A percentile compares a stretch with the other conserved stretches of the same genome.
Evolutionary conservation across 2,329 filamentous ascomycete genomes (phyloP).

Genomic region (Aureobasidium melanogenum): DNA sequence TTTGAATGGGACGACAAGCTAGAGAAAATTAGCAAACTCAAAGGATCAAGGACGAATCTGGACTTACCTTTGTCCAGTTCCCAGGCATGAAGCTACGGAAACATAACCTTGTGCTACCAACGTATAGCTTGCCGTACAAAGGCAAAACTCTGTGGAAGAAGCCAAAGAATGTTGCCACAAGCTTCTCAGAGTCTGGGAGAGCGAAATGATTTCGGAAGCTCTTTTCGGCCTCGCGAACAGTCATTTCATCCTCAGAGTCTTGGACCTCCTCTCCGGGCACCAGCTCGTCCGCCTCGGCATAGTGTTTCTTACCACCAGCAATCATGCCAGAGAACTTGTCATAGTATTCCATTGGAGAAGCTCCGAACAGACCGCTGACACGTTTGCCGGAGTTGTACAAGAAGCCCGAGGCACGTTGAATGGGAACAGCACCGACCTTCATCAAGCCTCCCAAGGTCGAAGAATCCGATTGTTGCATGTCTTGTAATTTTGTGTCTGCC

Average conservation of each 20-base stretch:
- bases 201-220: constrained; percentile 87
- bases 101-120: constrained; percentile 79
- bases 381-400: constrained; percentile 68
- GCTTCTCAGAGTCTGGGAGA: constrained; percentile 70
- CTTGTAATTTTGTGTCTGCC: background rate
- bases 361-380: constrained; percentile 58
- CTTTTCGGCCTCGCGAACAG: constrained; percentile 45
- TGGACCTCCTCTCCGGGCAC: constrained; percentile 52
- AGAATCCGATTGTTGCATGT: constrained; percentile 21
- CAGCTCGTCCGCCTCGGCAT: constrained; percentile 61
- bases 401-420: constrained; percentile 80
- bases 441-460: constrained; percentile 51
- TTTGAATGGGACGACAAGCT: constrained; percentile 73
- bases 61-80: constrained; percentile 64
- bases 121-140: constrained; percentile 92
- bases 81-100: constrained; percentile 86
- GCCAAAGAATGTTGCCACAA: constrained; percentile 87
- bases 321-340: constrained; percentile 97
- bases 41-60: background rate
- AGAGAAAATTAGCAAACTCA: constrained; percentile 8
- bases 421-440: constrained; percentile 42
- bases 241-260: constrained; percentile 48
- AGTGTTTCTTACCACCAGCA: constrained; percentile 84
- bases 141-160: constrained; percentile 83
- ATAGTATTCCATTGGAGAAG: constrained; percentile 84